Evolutionary conservation across 768 basidiomycete genomes (phyloP).

Genomic region (Suillus weaverae): DNA sequence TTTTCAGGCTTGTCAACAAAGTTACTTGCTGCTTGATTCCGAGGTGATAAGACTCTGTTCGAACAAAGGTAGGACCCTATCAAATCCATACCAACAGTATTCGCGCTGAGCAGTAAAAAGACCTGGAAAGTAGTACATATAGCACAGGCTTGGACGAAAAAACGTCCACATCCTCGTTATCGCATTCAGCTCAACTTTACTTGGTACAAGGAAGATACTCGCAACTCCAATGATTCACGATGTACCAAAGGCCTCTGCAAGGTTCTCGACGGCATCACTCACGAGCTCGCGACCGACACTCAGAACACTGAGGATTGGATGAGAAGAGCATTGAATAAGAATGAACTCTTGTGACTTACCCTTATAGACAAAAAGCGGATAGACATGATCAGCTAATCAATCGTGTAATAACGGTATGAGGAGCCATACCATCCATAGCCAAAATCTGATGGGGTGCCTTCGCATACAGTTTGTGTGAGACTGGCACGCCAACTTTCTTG

Average conservation of each 20-base stretch:
- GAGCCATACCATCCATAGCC: slow-evolving; percentile 67
- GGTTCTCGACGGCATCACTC: slow-evolving; percentile 35
- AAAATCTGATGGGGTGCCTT: slow-evolving; percentile 71
- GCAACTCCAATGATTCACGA: slow-evolving; percentile 1
- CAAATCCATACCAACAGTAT: neutral
- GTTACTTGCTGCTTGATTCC: neutral
- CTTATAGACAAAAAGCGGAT: slow-evolving; percentile 13
- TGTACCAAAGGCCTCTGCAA: slow-evolving; percentile 34
- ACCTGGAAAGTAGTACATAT: neutral
- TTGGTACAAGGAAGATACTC: neutral
- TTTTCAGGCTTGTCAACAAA: neutral
- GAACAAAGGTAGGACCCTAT: neutral
- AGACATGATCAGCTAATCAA: slow-evolving; percentile 2
- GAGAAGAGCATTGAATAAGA: slow-evolving; percentile 4
- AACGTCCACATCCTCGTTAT: neutral
- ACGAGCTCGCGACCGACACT: slow-evolving; percentile 39
- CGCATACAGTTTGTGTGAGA: slow-evolving; percentile 57
- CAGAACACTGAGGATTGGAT: slow-evolving; percentile 34
- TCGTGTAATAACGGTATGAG: neutral
- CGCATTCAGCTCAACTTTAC: neutral
- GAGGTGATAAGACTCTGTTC: neutral
- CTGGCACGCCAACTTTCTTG: slow-evolving; percentile 50
- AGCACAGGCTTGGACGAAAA: neutral
- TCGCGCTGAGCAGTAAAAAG: neutral
- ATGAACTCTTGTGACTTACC: slow-evolving; percentile 17